A percentile compares a stretch with the other conserved stretches of the same genome.
Evolutionary conservation across 2,329 filamentous ascomycete species (phyloP).

Genomic region (Scleromitrula shiraiana): DNA sequence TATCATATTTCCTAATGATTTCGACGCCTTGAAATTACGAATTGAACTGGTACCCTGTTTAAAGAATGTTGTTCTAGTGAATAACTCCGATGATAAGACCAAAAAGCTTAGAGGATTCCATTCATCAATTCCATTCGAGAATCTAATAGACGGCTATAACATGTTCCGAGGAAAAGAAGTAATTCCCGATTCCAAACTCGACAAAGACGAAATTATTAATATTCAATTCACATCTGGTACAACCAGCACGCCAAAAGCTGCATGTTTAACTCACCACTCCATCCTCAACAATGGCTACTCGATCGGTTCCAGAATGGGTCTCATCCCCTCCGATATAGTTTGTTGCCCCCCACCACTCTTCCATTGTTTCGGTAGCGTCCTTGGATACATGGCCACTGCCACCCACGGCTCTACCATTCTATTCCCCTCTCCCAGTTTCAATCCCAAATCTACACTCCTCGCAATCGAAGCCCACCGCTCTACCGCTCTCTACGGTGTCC

Average conservation of each 20-base stretch:
- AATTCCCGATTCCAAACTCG: slow-evolving; percentile 39
- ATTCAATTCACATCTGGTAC: slow-evolving; percentile 98
- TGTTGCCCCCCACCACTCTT: slow-evolving; percentile 84
- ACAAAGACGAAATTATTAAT: slow-evolving; percentile 69
- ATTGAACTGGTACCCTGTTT: slow-evolving; percentile 61
- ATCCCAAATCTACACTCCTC: slow-evolving; percentile 53
- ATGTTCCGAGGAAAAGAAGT: slow-evolving; percentile 30
- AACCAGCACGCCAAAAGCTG: slow-evolving; percentile 82
- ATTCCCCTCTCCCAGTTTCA: slow-evolving; percentile 81
- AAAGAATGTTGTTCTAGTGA: slow-evolving; percentile 62
- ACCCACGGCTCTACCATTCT: slow-evolving; percentile 76
- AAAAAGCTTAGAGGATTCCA: slow-evolving; percentile 28
- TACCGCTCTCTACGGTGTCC: slow-evolving; percentile 74
- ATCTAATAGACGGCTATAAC: slow-evolving; percentile 18
- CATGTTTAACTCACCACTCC: slow-evolving; percentile 75
- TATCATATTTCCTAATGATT: slow-evolving; percentile 36
- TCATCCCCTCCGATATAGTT: slow-evolving; percentile 65
- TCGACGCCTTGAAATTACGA: slow-evolving; percentile 26
- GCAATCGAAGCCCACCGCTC: slow-evolving; percentile 39
- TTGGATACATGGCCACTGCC: slow-evolving; percentile 89
- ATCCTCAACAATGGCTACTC: slow-evolving; percentile 88
- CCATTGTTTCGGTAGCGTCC: slow-evolving; percentile 66
- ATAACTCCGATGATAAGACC: slow-evolving; percentile 54
- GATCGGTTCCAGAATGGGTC: slow-evolving; percentile 77
- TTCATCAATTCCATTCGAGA: slow-evolving; percentile 33